phyloP scores from a whole-genome alignment of 495 filamentous ascomycete genomes.

The Aspergillus steynii region DNA sequence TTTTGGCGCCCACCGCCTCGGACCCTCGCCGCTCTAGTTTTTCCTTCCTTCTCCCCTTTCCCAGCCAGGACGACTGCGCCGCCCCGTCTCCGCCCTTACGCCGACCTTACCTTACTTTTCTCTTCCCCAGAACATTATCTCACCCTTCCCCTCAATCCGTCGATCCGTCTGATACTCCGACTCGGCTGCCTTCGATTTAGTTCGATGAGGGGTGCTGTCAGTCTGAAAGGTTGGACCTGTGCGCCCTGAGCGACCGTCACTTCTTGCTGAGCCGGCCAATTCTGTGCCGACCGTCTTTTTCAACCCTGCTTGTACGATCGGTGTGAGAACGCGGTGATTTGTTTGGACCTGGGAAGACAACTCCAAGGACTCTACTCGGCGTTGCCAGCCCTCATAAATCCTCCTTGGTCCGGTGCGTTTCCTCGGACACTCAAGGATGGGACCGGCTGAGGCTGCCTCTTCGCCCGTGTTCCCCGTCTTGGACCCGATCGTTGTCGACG shows the following conservation, averaged over 20 bases:
- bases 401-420: constrained; percentile 7
- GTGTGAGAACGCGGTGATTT: not conserved
- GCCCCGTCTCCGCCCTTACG: constrained; percentile 16
- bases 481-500: constrained; percentile 49
- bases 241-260: constrained; percentile 11
- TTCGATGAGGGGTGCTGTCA: constrained; percentile 15
- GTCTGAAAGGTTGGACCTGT: constrained; percentile 10
- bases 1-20: not conserved
- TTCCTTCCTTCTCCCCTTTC: constrained; percentile 18
- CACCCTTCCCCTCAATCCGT: constrained; percentile 7
- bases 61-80: not conserved
- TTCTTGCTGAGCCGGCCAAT: constrained; percentile 4
- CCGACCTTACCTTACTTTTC: constrained; percentile 13
- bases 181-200: not conserved
- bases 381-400: constrained; percentile 11
- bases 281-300: constrained; percentile 4
- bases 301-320: constrained; percentile 1
- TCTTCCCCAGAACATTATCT: constrained; percentile 12
- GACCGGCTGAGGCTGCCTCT: constrained; percentile 38
- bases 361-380: constrained; percentile 11
- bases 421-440: constrained; percentile 34
- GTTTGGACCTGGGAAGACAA: constrained; percentile 7
- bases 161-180: not conserved
- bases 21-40: constrained; percentile 12
- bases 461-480: constrained; percentile 43